Evolutionary conservation across 1,284 basidiomycete species (phyloP).

Genomic region (Vanrija humicola): DNA sequence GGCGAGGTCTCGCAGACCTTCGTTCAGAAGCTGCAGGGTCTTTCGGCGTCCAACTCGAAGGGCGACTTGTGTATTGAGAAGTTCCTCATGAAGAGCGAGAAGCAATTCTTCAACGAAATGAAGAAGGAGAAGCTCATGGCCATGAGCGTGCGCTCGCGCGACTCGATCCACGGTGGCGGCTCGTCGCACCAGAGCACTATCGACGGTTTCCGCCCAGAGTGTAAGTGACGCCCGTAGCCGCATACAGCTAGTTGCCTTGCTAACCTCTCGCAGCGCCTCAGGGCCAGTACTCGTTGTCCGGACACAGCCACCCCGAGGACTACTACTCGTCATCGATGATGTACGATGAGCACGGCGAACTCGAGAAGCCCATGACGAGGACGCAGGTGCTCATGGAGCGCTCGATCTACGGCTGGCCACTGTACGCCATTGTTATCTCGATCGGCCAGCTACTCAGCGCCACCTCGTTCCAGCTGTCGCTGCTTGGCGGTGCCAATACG

Average conservation of each 20-base stretch:
- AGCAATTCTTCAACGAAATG: slow-evolving; percentile 84
- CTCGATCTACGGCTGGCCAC: slow-evolving; percentile 74
- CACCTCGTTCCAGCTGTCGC: slow-evolving; percentile 90
- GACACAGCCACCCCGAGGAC: slow-evolving; percentile 43
- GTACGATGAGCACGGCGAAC: slow-evolving; percentile 54
- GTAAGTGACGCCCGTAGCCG: slow-evolving; percentile 51
- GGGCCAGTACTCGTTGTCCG: slow-evolving; percentile 41
- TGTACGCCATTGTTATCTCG: slow-evolving; percentile 83
- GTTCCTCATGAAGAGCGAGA: slow-evolving; percentile 82
- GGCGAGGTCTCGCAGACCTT: slow-evolving; percentile 85
- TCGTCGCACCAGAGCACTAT: slow-evolving; percentile 55
- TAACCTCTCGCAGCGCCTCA: slow-evolving; percentile 19
- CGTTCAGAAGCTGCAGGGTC: slow-evolving; percentile 72
- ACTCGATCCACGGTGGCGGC: slow-evolving; percentile 54
- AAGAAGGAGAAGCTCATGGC: slow-evolving; percentile 66
- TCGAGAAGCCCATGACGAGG: slow-evolving; percentile 64
- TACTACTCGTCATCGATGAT: slow-evolving; percentile 52
- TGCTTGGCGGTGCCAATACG: slow-evolving; percentile 78
- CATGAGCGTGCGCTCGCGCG: slow-evolving; percentile 58
- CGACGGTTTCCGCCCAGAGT: slow-evolving; percentile 66
- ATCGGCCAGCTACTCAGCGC: slow-evolving; percentile 63
- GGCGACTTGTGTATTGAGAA: slow-evolving; percentile 86
- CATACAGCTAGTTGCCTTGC: background rate
- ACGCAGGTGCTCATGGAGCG: slow-evolving; percentile 75
- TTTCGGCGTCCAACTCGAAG: slow-evolving; percentile 82